phyloP scores from a whole-genome alignment of 2,329 filamentous ascomycete species.

The Sporothrix humicola region DNA sequence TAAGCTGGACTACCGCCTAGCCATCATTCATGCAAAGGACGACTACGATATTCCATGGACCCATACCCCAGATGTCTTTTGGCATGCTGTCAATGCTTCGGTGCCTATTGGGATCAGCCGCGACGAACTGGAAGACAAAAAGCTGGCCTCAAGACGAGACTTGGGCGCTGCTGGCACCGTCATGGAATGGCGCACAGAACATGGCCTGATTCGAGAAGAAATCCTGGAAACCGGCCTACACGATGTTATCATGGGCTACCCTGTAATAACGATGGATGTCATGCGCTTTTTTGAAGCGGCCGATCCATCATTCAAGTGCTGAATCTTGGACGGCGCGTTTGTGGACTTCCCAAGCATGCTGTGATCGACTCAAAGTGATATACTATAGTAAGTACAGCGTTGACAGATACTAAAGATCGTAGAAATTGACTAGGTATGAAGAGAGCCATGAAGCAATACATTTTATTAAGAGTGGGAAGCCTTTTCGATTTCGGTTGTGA shows the following conservation, averaged over 20 bases:
- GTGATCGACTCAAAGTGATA: no score
- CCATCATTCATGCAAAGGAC: slow-evolving; percentile 58
- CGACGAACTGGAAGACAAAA: slow-evolving; percentile 54
- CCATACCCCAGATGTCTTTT: slow-evolving; percentile 58
- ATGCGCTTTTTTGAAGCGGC: slow-evolving; percentile 28
- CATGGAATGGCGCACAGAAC: slow-evolving; percentile 25
- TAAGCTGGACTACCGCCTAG: slow-evolving; percentile 50
- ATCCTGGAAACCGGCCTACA: slow-evolving; percentile 22
- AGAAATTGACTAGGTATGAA: no score
- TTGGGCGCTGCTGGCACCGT: slow-evolving; percentile 23
- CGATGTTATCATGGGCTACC: slow-evolving; percentile 28
- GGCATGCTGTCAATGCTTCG: slow-evolving; percentile 61
- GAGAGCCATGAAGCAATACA: no score
- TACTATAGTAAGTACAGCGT: no score
- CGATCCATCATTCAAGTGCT: slow-evolving; percentile 16
- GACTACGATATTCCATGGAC: slow-evolving; percentile 58
- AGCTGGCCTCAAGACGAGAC: slow-evolving; percentile 38
- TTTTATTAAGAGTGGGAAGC: no score
- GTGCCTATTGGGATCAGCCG: slow-evolving; percentile 46
- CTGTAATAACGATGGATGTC: slow-evolving; percentile 28
- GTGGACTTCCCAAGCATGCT: no score
- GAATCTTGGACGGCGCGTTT: not conserved
- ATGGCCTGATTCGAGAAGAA: slow-evolving; percentile 29
- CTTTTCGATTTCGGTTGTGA: no score
- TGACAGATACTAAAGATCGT: no score